Percentiles rank a stretch among this genome's conserved stretches.
phyloP scores from a whole-genome alignment of 768 basidiomycete genomes.

The Tulasnella sp. region DNA sequence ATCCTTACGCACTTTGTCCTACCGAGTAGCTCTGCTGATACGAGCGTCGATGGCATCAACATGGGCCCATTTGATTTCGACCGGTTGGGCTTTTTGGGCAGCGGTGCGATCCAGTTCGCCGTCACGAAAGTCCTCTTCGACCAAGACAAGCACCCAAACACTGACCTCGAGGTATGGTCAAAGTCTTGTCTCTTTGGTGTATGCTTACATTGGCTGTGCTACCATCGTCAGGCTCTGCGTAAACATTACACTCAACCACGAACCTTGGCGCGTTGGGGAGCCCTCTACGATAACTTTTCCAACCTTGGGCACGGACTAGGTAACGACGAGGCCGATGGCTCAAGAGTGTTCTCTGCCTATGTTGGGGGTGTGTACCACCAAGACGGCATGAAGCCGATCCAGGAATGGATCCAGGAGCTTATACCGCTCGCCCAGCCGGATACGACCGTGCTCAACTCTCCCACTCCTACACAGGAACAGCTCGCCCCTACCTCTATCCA shows the following conservation, averaged over 20 bases:
- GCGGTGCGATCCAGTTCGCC: not conserved
- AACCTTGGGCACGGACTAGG: not conserved
- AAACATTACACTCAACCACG: not conserved
- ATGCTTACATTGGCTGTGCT: no score
- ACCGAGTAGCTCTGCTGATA: not conserved
- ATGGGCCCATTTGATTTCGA: not conserved
- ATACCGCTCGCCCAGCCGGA: not conserved
- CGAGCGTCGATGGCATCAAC: not conserved
- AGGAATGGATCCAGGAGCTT: not conserved
- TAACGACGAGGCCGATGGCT: not conserved
- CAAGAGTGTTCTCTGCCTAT: conserved; percentile 5
- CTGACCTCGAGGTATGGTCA: not conserved
- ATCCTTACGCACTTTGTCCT: not conserved
- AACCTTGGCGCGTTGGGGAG: not conserved
- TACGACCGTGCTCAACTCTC: not conserved
- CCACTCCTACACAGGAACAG: not conserved
- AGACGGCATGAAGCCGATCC: not conserved
- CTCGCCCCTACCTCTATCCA: not conserved
- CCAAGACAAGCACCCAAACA: not conserved
- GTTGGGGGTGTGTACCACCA: conserved; percentile 18
- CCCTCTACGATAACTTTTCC: not conserved
- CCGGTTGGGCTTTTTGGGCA: not conserved
- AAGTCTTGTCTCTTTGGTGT: not conserved
- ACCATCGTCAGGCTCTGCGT: not conserved
- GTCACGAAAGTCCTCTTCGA: not conserved